phyloP scores from a whole-genome alignment of 768 basidiomycete genomes.

The Leucosporidium yakuticum region DNA sequence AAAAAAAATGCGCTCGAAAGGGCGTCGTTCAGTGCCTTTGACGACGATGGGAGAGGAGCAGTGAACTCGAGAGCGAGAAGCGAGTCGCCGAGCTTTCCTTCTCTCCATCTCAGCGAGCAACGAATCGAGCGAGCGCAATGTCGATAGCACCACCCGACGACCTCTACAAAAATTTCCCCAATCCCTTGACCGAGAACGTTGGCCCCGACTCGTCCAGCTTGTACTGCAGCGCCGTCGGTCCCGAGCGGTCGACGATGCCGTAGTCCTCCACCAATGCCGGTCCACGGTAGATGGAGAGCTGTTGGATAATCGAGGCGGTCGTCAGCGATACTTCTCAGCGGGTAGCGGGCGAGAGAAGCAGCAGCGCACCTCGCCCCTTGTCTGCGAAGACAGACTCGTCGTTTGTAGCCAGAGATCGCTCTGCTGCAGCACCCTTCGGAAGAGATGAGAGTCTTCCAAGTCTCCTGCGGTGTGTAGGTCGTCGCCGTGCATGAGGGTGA shows the following conservation, averaged over 20 bases:
- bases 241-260: not conserved
- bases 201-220: conserved; percentile 21
- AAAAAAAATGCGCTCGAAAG: no score
- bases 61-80: no score
- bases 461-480: conserved; percentile 9
- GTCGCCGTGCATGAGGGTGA: conserved; percentile 22
- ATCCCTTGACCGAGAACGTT: conserved; percentile 15
- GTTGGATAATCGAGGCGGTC: not conserved
- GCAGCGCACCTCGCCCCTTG: conserved; percentile 22
- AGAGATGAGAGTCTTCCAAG: conserved; percentile 14
- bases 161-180: conserved; percentile 20
- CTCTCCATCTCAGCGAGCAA: no score
- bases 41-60: not conserved
- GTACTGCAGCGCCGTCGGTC: conserved; percentile 19
- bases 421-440: conserved; percentile 14
- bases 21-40: no score
- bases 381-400: conserved; percentile 16
- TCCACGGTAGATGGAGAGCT: conserved; percentile 21
- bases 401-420: conserved; percentile 28
- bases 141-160: not conserved
- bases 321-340: not conserved
- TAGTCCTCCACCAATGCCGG: conserved; percentile 11
- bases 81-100: no score
- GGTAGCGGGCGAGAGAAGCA: no score
- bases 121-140: no score